phyloP scores from a whole-genome alignment of 805 yeast genomes.

The Saccharomyces mikatae region DNA sequence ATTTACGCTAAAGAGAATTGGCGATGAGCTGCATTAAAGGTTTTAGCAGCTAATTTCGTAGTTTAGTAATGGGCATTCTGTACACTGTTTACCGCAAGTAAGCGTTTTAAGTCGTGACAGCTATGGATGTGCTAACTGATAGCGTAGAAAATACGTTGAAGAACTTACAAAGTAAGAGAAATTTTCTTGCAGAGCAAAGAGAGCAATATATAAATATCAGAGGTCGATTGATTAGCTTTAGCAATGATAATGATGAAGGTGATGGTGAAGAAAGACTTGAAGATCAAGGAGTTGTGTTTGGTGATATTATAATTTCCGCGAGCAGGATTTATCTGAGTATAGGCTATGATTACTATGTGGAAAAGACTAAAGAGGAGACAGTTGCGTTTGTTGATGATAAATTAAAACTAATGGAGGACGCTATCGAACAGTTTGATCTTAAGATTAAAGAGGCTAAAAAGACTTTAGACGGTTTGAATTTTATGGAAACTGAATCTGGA shows the following conservation, averaged over 20 bases:
- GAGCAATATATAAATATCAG: constrained; percentile 18
- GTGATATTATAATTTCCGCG: constrained; percentile 25
- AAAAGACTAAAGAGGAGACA: constrained; percentile 20
- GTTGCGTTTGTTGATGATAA: constrained; percentile 20
- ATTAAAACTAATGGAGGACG: constrained; percentile 28
- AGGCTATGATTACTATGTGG: constrained; percentile 30
- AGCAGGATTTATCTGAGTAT: constrained; percentile 21
- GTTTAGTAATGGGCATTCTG: neutral
- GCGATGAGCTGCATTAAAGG: neutral
- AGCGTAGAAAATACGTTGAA: constrained; percentile 18
- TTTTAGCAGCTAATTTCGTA: neutral
- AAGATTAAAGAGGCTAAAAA: constrained; percentile 36
- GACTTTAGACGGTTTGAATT: constrained; percentile 25
- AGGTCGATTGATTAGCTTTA: constrained; percentile 5
- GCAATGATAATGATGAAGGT: constrained; percentile 2
- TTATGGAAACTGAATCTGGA: constrained; percentile 2
- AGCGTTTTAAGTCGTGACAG: neutral
- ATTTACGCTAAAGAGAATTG: neutral
- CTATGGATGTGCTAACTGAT: constrained; percentile 10
- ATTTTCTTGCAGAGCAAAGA: constrained; percentile 23
- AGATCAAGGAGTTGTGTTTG: constrained; percentile 21
- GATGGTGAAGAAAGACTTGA: constrained; percentile 6
- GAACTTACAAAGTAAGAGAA: constrained; percentile 18
- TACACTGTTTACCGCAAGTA: neutral
- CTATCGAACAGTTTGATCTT: constrained; percentile 34